A percentile compares a stretch with the other conserved stretches of the same genome.
These are phyloP conservation scores for Paecilomyces sp. DNA, from an alignment of 2,329 filamentous ascomycete genomes.

Conservation along the genomic window DNA sequence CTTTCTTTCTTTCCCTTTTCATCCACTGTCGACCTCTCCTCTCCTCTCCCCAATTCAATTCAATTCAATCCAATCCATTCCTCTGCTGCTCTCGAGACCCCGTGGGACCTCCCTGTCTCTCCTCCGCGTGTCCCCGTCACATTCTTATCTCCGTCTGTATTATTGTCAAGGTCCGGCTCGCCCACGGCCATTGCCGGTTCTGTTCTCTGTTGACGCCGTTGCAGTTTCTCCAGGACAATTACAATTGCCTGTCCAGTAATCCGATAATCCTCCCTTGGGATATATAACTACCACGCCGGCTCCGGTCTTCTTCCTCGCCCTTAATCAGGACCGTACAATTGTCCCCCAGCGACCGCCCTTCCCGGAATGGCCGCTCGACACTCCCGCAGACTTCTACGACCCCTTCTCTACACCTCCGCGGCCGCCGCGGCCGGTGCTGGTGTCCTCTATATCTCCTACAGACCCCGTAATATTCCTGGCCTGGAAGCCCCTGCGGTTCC, in stretches of 20 bases:
- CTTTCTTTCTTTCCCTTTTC: neutral
- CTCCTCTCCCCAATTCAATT: neutral
- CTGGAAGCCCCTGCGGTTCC: conserved; percentile 55
- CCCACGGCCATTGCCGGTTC: neutral
- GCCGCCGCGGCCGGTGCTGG: conserved; percentile 49
- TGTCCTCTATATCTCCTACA: conserved; percentile 55
- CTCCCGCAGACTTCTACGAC: conserved; percentile 46
- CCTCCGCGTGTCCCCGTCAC: neutral
- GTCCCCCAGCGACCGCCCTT: neutral
- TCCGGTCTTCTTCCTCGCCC: neutral
- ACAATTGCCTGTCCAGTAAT: neutral
- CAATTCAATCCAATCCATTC: too few relatives aligned
- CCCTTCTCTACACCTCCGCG: conserved; percentile 52
- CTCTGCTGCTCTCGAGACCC: too few relatives aligned
- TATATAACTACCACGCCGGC: neutral
- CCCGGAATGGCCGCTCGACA: conserved; percentile 32
- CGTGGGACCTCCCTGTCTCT: neutral
- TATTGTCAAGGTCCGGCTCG: neutral
- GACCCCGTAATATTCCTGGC: conserved; percentile 58
- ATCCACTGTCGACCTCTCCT: neutral
- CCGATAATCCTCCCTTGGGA: neutral
- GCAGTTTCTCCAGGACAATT: neutral
- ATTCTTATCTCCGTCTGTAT: neutral
- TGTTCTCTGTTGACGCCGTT: neutral
- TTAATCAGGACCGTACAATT: neutral